Evolutionary conservation across 163 green algal genomes (phyloP).

Genomic region (Volvox carteri): DNA sequence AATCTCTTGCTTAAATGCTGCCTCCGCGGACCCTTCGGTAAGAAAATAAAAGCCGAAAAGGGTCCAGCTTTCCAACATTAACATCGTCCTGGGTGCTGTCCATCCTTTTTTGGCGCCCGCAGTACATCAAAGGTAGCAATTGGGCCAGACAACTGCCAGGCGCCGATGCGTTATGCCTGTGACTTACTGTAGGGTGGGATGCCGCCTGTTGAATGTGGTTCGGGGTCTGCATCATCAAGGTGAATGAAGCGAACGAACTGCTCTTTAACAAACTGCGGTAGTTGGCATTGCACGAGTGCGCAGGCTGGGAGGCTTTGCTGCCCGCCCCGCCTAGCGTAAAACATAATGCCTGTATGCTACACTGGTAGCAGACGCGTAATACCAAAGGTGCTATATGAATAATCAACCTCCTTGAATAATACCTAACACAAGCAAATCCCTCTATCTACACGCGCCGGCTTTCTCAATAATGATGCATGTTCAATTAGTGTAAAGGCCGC

Average conservation of each 20-base stretch:
- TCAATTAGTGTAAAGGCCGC: neutral
- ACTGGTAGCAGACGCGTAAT: neutral
- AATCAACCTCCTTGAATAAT: too few species aligned
- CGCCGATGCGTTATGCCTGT: neutral
- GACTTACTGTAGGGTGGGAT: constrained; percentile 29
- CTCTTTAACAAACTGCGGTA: neutral
- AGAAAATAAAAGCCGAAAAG: too few species aligned
- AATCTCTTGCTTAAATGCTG: too few species aligned
- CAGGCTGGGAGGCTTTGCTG: neutral
- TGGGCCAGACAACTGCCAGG: neutral
- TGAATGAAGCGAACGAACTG: constrained; percentile 19
- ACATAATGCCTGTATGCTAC: neutral
- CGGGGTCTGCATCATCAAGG: neutral
- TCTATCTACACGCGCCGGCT: too few species aligned
- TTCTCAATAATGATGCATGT: neutral
- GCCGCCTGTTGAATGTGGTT: neutral
- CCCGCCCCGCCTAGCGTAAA: neutral
- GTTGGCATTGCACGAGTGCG: neutral
- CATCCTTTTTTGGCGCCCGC: too few species aligned
- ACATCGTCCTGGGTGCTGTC: too few species aligned
- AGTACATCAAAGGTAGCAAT: too few species aligned
- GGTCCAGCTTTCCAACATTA: too few species aligned
- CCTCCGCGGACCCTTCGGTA: too few species aligned
- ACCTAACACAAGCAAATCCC: too few species aligned
- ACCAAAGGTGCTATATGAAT: neutral